These are phyloP conservation scores for Mercurialis annua DNA, from an alignment of 345 rosid species.

Conservation along the genomic window DNA sequence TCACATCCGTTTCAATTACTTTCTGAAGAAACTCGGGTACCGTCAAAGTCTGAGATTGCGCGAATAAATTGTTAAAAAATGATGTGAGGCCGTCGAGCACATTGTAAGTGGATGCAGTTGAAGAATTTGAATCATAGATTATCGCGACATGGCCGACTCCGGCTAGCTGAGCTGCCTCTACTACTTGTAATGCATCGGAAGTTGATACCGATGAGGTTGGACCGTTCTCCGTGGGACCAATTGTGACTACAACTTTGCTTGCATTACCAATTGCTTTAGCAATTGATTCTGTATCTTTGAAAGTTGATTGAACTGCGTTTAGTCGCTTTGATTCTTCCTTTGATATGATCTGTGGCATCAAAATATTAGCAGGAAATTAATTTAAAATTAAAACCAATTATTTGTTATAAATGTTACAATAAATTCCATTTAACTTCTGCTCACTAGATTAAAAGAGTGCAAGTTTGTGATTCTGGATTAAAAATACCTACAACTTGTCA, in stretches of 20 bases:
- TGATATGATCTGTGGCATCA: slow-evolving; percentile 60
- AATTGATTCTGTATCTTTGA: slow-evolving; percentile 64
- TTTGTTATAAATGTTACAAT: too few relatives aligned
- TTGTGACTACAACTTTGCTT: slow-evolving; percentile 78
- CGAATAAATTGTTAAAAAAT: slow-evolving; percentile 72
- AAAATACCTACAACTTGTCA: too few relatives aligned
- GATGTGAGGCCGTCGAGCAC: slow-evolving; percentile 75
- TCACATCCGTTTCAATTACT: slow-evolving; percentile 61
- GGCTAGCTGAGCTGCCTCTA: slow-evolving; percentile 76
- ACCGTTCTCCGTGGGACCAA: slow-evolving; percentile 70
- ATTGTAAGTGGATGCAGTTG: slow-evolving; percentile 51
- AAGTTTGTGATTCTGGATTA: too few relatives aligned
- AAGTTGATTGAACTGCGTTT: slow-evolving; percentile 79
- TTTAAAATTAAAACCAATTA: too few relatives aligned
- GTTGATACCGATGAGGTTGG: slow-evolving; percentile 59
- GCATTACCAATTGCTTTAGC: slow-evolving; percentile 99
- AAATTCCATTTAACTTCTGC: too few relatives aligned
- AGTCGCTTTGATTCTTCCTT: slow-evolving; percentile 70
- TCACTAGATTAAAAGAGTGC: too few relatives aligned
- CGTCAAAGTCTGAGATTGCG: slow-evolving; percentile 52
- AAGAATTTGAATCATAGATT: slow-evolving; percentile 49
- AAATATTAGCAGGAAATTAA: background rate
- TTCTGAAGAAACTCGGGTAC: slow-evolving; percentile 62
- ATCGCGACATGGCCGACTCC: slow-evolving; percentile 86
- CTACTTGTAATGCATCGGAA: slow-evolving; percentile 67